A percentile compares a stretch with the other conserved stretches of the same genome.
These are phyloP conservation scores for Rhodomyrtus tomentosa DNA, from an alignment of 345 rosid species.

Conservation along the genomic window DNA sequence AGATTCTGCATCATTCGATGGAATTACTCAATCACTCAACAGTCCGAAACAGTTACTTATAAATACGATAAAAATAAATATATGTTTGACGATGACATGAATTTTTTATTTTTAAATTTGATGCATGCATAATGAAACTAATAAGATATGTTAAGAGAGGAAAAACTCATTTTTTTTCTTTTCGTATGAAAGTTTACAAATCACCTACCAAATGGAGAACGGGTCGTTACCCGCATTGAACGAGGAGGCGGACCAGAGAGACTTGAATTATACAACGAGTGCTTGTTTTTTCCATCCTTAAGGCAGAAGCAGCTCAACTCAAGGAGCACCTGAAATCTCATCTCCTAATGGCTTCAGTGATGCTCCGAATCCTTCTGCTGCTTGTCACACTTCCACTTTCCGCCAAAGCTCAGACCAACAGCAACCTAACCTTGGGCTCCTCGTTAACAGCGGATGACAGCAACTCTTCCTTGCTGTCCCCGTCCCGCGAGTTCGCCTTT, in stretches of 20 bases:
- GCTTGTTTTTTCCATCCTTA: background rate
- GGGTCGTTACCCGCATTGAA: too few relatives aligned
- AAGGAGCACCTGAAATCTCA: background rate
- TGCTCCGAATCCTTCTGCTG: background rate
- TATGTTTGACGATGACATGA: too few relatives aligned
- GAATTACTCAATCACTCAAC: too few relatives aligned
- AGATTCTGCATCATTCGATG: background rate
- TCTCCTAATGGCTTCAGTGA: background rate
- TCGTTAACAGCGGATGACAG: background rate
- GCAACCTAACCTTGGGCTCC: background rate
- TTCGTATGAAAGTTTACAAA: too few relatives aligned
- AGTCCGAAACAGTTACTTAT: too few relatives aligned
- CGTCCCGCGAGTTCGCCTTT: background rate
- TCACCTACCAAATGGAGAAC: too few relatives aligned
- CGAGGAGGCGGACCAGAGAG: background rate
- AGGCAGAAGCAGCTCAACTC: background rate
- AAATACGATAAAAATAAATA: too few relatives aligned
- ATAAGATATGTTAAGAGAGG: too few relatives aligned
- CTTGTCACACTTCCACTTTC: background rate
- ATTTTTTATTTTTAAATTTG: too few relatives aligned
- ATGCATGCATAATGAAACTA: too few relatives aligned
- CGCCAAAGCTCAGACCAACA: rapidly evolving
- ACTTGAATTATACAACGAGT: background rate
- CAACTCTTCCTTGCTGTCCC: background rate
- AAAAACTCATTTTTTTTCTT: too few relatives aligned